Evolutionary conservation across 2,329 filamentous ascomycete genomes (phyloP).

Genomic region (Venturia asperata): DNA sequence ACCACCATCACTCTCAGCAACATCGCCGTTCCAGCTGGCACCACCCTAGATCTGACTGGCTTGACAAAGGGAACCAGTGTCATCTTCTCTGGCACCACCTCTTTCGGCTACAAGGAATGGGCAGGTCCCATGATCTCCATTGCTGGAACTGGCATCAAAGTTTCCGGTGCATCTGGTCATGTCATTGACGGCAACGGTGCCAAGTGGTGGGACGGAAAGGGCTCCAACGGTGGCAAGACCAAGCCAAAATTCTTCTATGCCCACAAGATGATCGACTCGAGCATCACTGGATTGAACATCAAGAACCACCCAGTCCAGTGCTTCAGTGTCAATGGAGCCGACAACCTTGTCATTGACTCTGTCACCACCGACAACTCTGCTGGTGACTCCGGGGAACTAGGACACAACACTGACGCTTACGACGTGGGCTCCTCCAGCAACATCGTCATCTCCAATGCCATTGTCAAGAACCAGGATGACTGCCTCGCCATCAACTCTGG

Average conservation of each 20-base stretch:
- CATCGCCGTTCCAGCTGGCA: slow-evolving; percentile 32
- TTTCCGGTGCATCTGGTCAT: slow-evolving; percentile 46
- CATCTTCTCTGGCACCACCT: slow-evolving; percentile 20
- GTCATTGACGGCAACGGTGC: slow-evolving; percentile 51
- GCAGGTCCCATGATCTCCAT: slow-evolving; percentile 18
- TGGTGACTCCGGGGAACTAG: slow-evolving; percentile 30
- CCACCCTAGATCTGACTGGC: slow-evolving; percentile 33
- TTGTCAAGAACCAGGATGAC: slow-evolving; percentile 53
- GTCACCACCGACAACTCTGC: slow-evolving; percentile 53
- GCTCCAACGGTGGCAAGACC: slow-evolving; percentile 29
- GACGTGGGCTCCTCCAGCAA: slow-evolving; percentile 45
- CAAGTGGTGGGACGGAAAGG: slow-evolving; percentile 45
- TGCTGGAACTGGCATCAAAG: slow-evolving; percentile 43
- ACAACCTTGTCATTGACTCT: slow-evolving; percentile 40
- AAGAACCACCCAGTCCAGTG: slow-evolving; percentile 50
- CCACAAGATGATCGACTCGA: slow-evolving; percentile 10
- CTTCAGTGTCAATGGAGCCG: slow-evolving; percentile 42
- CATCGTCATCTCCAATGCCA: slow-evolving; percentile 46
- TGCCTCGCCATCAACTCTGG: slow-evolving; percentile 54
- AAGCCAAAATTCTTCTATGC: slow-evolving; percentile 21
- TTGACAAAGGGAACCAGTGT: slow-evolving; percentile 31
- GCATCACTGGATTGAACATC: slow-evolving; percentile 45
- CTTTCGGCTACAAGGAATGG: slow-evolving; percentile 19
- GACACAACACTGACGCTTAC: slow-evolving; percentile 51
- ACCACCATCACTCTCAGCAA: slow-evolving; percentile 34